These are phyloP conservation scores for Fennellomyces sp. DNA, from an alignment of 371 early-diverging fungal species.

Conservation along the genomic window DNA sequence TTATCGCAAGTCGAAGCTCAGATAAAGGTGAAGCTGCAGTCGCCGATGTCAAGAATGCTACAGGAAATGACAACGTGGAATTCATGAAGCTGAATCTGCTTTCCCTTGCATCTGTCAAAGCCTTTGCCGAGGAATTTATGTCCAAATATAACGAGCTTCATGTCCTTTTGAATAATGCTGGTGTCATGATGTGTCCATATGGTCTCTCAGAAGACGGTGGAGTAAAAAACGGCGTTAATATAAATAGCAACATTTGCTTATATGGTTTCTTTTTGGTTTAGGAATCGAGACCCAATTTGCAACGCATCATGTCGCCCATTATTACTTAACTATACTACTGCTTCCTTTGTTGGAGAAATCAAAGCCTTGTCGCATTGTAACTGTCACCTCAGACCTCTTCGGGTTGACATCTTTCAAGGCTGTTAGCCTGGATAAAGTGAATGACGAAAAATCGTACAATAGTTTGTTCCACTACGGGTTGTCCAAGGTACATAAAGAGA, in stretches of 20 bases:
- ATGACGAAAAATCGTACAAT: constrained; percentile 40
- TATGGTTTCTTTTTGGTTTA: background rate
- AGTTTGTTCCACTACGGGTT: constrained; percentile 17
- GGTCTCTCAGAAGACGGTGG: constrained; percentile 13
- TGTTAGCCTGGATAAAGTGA: constrained; percentile 37
- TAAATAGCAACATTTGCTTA: too few relatives aligned
- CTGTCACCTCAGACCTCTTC: constrained; percentile 52
- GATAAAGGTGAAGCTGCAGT: constrained; percentile 50
- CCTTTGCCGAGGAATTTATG: constrained; percentile 58
- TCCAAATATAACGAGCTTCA: constrained; percentile 51
- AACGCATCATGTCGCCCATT: constrained; percentile 80
- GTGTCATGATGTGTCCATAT: constrained; percentile 75
- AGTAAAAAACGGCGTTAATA: too few relatives aligned
- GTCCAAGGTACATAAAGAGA: constrained; percentile 17
- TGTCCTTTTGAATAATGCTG: constrained; percentile 70
- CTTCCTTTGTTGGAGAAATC: constrained; percentile 60
- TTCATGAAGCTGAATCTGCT: constrained; percentile 64
- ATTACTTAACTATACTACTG: constrained; percentile 66
- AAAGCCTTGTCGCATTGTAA: constrained; percentile 59
- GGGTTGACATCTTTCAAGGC: constrained; percentile 30
- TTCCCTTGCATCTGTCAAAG: constrained; percentile 52
- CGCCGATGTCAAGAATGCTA: constrained; percentile 54
- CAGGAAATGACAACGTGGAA: constrained; percentile 53
- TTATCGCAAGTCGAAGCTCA: constrained; percentile 59
- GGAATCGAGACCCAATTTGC: constrained; percentile 41